Evolutionary conservation across 2,329 filamentous ascomycete genomes (phyloP).

Genomic region (Stachybotrys chlorohalonatus): DNA sequence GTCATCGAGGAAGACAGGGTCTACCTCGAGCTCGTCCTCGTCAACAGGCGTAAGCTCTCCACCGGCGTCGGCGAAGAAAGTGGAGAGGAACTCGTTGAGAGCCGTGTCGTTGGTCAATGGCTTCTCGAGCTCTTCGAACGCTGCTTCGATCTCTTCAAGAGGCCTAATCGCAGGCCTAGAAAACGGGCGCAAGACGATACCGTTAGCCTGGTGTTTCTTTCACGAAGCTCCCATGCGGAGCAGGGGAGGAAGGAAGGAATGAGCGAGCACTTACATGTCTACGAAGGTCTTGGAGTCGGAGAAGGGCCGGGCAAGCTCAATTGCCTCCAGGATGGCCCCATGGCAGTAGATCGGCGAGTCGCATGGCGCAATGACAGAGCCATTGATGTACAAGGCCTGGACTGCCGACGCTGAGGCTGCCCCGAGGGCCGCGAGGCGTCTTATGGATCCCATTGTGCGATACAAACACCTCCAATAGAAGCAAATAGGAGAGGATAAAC

Average conservation of each 20-base stretch:
- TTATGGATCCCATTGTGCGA: constrained; percentile 14
- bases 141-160: constrained; percentile 49
- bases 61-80: constrained; percentile 55
- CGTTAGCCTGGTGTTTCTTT: background rate
- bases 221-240: no score
- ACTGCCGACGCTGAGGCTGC: constrained; percentile 17
- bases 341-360: constrained; percentile 61
- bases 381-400: constrained; percentile 48
- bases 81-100: constrained; percentile 51
- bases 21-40: constrained; percentile 38
- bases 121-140: constrained; percentile 49
- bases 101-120: constrained; percentile 55
- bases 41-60: constrained; percentile 51
- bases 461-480: background rate
- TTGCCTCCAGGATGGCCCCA: constrained; percentile 51
- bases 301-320: constrained; percentile 56
- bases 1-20: constrained; percentile 48
- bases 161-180: constrained; percentile 49
- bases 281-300: constrained; percentile 63
- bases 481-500: background rate
- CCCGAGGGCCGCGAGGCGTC: constrained; percentile 15
- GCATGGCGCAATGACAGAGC: constrained; percentile 52
- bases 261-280: constrained; percentile 43
- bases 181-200: background rate
- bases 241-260: no score